Evolutionary conservation across 108 stramenopile genomes (phyloP).

Genomic region (Nannochloropsis gaditana): DNA sequence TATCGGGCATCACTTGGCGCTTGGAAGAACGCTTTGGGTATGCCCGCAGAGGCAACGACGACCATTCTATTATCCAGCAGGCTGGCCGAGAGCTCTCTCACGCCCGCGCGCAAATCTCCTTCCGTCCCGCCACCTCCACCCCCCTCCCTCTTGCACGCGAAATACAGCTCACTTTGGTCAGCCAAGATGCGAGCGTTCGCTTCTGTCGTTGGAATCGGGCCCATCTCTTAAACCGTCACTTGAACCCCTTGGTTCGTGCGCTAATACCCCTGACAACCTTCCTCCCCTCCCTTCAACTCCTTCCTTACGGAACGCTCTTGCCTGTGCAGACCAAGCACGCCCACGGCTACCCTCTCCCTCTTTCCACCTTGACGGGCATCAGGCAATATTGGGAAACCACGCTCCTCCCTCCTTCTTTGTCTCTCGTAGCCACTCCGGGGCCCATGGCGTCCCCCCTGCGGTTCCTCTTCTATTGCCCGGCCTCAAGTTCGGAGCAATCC

Average conservation of each 20-base stretch:
- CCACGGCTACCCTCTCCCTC: background rate
- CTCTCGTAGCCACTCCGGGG: background rate
- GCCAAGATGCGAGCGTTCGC: background rate
- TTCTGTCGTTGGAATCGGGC: background rate
- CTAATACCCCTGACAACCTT: background rate
- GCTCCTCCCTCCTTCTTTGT: background rate
- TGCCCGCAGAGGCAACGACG: background rate
- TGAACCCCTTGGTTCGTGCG: background rate
- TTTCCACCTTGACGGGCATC: background rate
- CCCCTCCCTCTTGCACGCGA: background rate
- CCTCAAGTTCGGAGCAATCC: background rate
- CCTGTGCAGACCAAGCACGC: background rate
- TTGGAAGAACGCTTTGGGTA: background rate
- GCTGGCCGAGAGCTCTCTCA: background rate
- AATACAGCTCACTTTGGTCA: background rate
- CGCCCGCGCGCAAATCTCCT: background rate
- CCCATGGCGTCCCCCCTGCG: background rate
- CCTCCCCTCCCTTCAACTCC: background rate
- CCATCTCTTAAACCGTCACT: conserved; percentile 7
- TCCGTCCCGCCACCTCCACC: background rate
- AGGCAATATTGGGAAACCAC: background rate
- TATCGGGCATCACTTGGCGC: background rate
- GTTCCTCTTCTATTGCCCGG: background rate
- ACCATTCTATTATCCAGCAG: background rate
- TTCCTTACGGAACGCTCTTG: background rate